Conservation (phyloP, 805 yeast species). For the Cyberlindnera lachancei region DNA sequence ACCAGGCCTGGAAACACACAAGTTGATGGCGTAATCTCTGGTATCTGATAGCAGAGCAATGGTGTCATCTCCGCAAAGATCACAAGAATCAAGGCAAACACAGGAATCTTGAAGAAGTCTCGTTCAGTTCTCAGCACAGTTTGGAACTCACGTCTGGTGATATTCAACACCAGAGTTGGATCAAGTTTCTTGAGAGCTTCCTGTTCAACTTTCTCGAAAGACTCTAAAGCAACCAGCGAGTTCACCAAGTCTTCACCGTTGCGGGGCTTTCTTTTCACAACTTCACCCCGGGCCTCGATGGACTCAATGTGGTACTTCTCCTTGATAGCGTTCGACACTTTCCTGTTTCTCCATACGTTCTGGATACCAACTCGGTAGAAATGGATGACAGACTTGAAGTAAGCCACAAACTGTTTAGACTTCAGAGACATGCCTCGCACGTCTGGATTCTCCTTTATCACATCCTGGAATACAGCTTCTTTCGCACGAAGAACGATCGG, state of each 20-base stretch:
- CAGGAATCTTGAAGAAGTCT: constrained; percentile 43
- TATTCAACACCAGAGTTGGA: constrained; percentile 24
- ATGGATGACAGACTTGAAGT: constrained; percentile 37
- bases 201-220: constrained; percentile 28
- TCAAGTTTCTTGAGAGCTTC: constrained; percentile 23
- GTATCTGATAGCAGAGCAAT: constrained; percentile 41
- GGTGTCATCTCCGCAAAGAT: constrained; percentile 51
- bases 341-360: constrained; percentile 44
- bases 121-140: constrained; percentile 35
- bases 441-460: constrained; percentile 15
- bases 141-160: constrained; percentile 41
- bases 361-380: constrained; percentile 55
- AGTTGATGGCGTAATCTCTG: constrained; percentile 51
- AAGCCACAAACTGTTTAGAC: constrained; percentile 33
- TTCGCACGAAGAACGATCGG: constrained; percentile 25
- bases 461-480: constrained; percentile 22
- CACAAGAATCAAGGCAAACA: constrained; percentile 39
- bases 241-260: constrained; percentile 29
- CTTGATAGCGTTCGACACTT: constrained; percentile 21
- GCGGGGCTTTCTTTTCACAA: constrained; percentile 23
- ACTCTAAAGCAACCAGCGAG: constrained; percentile 30
- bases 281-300: constrained; percentile 11
- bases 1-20: constrained; percentile 40
- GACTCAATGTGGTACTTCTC: constrained; percentile 23
- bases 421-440: constrained; percentile 20